These are phyloP conservation scores for Aspergillus hortae DNA, from an alignment of 2,329 filamentous ascomycete species.

Conservation along the genomic window DNA sequence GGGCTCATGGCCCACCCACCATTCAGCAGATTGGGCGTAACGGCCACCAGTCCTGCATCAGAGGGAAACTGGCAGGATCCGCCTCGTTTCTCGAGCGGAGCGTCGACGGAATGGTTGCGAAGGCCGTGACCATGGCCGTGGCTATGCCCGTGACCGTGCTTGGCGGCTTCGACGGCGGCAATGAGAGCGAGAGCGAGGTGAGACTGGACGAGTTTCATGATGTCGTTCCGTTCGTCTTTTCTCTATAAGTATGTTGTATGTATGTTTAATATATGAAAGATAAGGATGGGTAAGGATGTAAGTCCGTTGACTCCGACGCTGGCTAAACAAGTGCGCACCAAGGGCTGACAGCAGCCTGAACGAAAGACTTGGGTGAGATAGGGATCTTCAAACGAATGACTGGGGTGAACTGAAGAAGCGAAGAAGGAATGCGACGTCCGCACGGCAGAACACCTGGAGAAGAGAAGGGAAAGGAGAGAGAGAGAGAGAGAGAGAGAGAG, in stretches of 20 bases:
- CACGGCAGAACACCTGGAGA: constrained; percentile 3
- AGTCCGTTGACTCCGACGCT: neutral
- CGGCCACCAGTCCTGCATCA: constrained; percentile 62
- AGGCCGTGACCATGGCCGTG: constrained; percentile 10
- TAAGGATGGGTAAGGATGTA: neutral
- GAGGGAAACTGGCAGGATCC: constrained; percentile 63
- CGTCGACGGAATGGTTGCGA: constrained; percentile 24
- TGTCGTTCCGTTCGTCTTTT: neutral
- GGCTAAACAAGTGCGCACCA: neutral
- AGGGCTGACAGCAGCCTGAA: constrained; percentile 6
- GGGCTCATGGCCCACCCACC: constrained; percentile 78
- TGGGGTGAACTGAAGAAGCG: constrained; percentile 20
- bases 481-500: neutral
- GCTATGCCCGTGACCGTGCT: constrained; percentile 25
- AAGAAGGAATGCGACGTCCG: neutral
- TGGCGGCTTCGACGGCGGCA: constrained; percentile 33
- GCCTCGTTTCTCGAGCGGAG: constrained; percentile 51
- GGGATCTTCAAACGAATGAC: constrained; percentile 22
- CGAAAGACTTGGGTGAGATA: constrained; percentile 22
- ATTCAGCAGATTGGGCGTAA: constrained; percentile 64
- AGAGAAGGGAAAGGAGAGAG: constrained; percentile 1
- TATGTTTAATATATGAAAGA: neutral
- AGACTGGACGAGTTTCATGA: constrained; percentile 36
- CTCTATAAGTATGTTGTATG: neutral
- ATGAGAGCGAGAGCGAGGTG: constrained; percentile 36